Conservation (phyloP, 2,329 filamentous ascomycete genomes). For the Grosmannia penicillata region DNA sequence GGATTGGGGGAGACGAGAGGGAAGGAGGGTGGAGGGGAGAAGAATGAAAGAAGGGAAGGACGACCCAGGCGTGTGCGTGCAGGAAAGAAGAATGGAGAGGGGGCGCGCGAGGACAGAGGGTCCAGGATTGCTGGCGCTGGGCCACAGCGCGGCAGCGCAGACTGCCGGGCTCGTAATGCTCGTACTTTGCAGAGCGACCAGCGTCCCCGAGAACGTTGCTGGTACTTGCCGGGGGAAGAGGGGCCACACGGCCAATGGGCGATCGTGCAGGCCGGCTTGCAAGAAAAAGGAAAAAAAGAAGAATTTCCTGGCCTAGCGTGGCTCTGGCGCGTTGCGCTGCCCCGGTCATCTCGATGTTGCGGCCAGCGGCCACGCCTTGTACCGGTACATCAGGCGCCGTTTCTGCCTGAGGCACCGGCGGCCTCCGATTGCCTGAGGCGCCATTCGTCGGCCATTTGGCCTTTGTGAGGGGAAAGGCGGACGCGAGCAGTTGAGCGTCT, state of each 20-base stretch:
- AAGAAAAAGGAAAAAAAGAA: conserved; percentile 5
- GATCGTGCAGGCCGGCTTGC: no score
- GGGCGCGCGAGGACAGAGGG: conserved; percentile 2
- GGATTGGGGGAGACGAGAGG: not conserved
- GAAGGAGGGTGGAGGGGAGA: not conserved
- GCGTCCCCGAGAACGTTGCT: no score
- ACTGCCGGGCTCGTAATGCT: no score
- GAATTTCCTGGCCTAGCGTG: conserved; percentile 8
- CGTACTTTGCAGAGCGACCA: no score
- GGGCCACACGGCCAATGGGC: no score
- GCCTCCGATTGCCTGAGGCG: no score
- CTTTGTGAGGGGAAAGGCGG: no score
- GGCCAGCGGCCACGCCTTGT: conserved; percentile 1
- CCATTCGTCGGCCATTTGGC: no score
- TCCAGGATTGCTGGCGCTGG: no score
- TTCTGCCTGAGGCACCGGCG: not conserved
- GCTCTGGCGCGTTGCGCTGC: conserved; percentile 8
- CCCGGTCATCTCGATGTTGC: not conserved
- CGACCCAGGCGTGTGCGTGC: not conserved
- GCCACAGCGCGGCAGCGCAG: no score
- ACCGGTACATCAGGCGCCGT: conserved; percentile 2
- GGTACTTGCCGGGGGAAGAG: no score
- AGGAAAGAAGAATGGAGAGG: conserved; percentile 1
- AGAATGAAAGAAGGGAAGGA: conserved; percentile 1
- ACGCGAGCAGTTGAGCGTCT: no score